phyloP scores from a whole-genome alignment of 2,329 filamentous ascomycete genomes.

The Aspergillus transmontanensis region DNA sequence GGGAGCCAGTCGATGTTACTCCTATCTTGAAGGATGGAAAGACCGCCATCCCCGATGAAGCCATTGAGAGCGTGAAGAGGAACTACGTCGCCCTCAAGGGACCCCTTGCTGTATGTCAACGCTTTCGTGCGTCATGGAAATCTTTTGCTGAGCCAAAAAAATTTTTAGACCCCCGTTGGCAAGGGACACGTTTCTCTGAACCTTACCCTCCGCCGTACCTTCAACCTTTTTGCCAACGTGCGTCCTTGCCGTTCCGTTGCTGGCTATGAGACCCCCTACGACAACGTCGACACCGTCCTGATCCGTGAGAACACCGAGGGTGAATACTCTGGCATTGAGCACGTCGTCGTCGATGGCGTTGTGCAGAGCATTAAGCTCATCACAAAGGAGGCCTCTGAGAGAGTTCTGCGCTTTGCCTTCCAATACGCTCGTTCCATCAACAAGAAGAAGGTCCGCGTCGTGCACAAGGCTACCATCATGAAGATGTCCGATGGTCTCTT shows the following conservation, averaged over 20 bases:
- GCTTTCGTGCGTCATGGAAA: not conserved
- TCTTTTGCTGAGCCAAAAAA: conserved; percentile 28
- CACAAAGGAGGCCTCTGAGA: conserved; percentile 90
- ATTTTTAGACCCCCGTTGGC: conserved; percentile 80
- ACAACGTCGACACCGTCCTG: conserved; percentile 92
- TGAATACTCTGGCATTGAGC: conserved; percentile 99
- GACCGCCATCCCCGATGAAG: conserved; percentile 89
- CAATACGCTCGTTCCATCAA: conserved; percentile 93
- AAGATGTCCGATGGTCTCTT: conserved; percentile 99
- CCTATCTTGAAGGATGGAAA: conserved; percentile 92
- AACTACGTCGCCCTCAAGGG: conserved; percentile 99
- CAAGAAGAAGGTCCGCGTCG: conserved; percentile 93
- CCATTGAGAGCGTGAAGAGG: conserved; percentile 88
- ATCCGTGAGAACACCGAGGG: conserved; percentile 99
- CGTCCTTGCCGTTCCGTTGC: conserved; percentile 96
- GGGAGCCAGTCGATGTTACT: conserved; percentile 96
- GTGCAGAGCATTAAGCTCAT: conserved; percentile 99
- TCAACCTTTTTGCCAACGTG: conserved; percentile 99
- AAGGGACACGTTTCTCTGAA: conserved; percentile 99
- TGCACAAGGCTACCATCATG: conserved; percentile 99
- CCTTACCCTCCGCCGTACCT: conserved; percentile 95
- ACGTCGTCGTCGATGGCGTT: conserved; percentile 95
- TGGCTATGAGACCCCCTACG: conserved; percentile 98
- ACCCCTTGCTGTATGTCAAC: conserved; percentile 77
- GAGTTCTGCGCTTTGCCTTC: conserved; percentile 96